Evolutionary conservation across 2,329 filamentous ascomycete species (phyloP), one percentile per base, ranked within the genome.

Genomic region (Sodiomyces alkalinus): DNA sequence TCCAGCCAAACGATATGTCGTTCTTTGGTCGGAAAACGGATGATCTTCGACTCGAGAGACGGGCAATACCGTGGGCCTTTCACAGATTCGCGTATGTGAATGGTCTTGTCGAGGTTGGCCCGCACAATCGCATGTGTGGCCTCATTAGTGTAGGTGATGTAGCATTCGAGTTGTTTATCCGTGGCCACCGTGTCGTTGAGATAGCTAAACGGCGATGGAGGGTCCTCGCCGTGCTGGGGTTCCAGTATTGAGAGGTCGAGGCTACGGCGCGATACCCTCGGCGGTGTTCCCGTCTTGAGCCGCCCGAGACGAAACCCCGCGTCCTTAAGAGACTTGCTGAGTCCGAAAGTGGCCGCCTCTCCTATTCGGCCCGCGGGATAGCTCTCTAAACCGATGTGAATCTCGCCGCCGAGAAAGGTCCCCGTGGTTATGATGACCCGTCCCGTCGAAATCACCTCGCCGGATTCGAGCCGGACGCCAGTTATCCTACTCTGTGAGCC

Each of bases 21-120:
- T 13, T 74, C 59, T 48, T 85, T 90, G 37, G 90, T 67, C 4
- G 73, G 63, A 47, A 98, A 98, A 7, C 81, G 74, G 24, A 94
- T 77, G 27, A 98, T 68, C 52, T 98, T 98, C 11, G 85, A 85
- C 53, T 98, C 90, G 4, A 98, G 60, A 0, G 87, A 96, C 3
- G 90, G 90, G 44, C 90, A 98, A 47, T 98, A 98, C 34, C 90
- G 69, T 1, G 90, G 90, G 0, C 90, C 90, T 45, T 83, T 90
- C 29, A 98, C 81, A 0, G 83, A 87, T 51, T 98, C 90, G 15
- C 90, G 74, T 37, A 98, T 96, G 47, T 98, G 90, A 19, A 98
- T 80, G 1, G 83, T 92, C 48, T 93, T 92, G 47, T 92, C 80
- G n/a, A 98, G 69, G 45, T 96, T 94, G 6, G 72, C 70, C 25